Evolutionary conservation across 257 asterid genomes (phyloP).

Genomic region (Petrea volubilis): DNA sequence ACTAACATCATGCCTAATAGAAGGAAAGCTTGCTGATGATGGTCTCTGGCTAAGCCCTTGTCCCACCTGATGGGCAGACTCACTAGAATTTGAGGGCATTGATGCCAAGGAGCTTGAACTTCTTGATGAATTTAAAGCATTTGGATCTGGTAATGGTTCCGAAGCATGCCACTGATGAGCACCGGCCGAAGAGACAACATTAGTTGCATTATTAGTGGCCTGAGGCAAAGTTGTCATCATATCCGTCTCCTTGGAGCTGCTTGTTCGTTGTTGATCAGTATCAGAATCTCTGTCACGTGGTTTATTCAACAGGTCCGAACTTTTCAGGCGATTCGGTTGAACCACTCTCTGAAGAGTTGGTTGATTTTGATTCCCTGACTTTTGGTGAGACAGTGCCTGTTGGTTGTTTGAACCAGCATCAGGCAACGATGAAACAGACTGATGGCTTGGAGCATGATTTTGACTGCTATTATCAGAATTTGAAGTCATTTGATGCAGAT

Average conservation of each 20-base stretch:
- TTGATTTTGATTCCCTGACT: slow-evolving; percentile 46
- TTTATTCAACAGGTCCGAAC: slow-evolving; percentile 39
- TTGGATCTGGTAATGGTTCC: slow-evolving; percentile 48
- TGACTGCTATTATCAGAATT: slow-evolving; percentile 52
- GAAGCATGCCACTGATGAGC: slow-evolving; percentile 51
- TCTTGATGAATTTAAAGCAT: slow-evolving; percentile 41
- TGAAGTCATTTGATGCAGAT: slow-evolving; percentile 46
- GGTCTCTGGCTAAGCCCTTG: slow-evolving; percentile 60
- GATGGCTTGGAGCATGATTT: slow-evolving; percentile 52
- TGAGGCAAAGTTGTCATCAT: no score
- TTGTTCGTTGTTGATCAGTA: slow-evolving; percentile 46
- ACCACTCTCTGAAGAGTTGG: no score
- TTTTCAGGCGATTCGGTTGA: slow-evolving; percentile 52
- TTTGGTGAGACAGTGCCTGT: slow-evolving; percentile 52
- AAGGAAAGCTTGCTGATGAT: slow-evolving; percentile 41
- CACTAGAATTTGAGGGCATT: slow-evolving; percentile 43
- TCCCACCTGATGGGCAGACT: slow-evolving; percentile 42
- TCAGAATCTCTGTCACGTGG: slow-evolving; percentile 50
- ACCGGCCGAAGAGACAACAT: slow-evolving; percentile 41
- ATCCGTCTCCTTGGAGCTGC: slow-evolving; percentile 48
- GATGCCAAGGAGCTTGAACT: slow-evolving; percentile 43
- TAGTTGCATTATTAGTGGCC: no score
- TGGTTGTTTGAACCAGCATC: slow-evolving; percentile 51
- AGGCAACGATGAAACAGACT: slow-evolving; percentile 44
- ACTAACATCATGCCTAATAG: slow-evolving; percentile 48